phyloP scores from a whole-genome alignment of 2,329 filamentous ascomycete genomes.

The Trichoderma sp. region DNA sequence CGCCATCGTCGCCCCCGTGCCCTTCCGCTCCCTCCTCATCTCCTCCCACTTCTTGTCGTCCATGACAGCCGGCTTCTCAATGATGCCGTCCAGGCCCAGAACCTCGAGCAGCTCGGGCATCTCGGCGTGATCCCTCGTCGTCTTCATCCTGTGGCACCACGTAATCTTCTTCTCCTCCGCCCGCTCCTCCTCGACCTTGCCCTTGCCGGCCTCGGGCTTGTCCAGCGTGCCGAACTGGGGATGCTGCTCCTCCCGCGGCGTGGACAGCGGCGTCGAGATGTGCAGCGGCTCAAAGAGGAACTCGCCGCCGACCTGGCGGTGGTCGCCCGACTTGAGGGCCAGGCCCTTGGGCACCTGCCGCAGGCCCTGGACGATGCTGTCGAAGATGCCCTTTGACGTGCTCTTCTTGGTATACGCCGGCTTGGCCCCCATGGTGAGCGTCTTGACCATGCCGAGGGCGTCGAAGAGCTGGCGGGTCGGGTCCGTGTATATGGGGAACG shows the following conservation, averaged over 20 bases:
- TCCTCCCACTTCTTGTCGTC: constrained; percentile 38
- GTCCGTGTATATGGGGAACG: constrained; percentile 78
- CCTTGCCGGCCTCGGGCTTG: constrained; percentile 28
- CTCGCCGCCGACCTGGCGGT: constrained; percentile 73
- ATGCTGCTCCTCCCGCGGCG: constrained; percentile 44
- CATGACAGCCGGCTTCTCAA: neutral
- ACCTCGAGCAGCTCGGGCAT: constrained; percentile 66
- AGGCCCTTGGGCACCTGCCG: constrained; percentile 60
- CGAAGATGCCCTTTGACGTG: constrained; percentile 52
- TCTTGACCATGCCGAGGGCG: constrained; percentile 68
- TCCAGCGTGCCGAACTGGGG: constrained; percentile 33
- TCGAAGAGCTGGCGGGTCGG: constrained; percentile 67
- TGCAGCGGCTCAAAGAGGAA: constrained; percentile 69
- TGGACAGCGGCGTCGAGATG: constrained; percentile 49
- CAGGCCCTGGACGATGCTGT: constrained; percentile 62
- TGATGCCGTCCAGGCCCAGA: constrained; percentile 55
- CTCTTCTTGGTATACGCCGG: constrained; percentile 67
- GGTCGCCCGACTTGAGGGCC: constrained; percentile 65
- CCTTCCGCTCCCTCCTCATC: constrained; percentile 54
- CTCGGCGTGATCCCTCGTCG: constrained; percentile 76
- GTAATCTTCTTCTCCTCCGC: constrained; percentile 63
- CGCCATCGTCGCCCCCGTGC: constrained; percentile 56
- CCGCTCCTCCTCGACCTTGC: constrained; percentile 35
- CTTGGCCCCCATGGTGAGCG: constrained; percentile 58
- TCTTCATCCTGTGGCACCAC: constrained; percentile 83